phyloP scores from a whole-genome alignment of 495 filamentous ascomycete genomes.

The Pyronema omphalodes region DNA sequence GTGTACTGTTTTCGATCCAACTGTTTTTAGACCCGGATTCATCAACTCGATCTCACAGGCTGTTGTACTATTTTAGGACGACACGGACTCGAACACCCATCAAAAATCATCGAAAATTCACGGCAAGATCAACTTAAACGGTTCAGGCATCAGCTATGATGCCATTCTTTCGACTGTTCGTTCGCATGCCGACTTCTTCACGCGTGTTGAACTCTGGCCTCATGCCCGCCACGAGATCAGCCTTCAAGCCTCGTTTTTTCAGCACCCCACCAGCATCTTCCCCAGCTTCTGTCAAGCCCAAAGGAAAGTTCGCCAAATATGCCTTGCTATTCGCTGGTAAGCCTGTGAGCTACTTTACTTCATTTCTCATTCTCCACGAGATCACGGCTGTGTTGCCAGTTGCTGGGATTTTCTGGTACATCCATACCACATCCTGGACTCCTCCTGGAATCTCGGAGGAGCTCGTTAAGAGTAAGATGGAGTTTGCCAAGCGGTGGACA shows the following conservation, averaged over 20 bases:
- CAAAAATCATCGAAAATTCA: no score
- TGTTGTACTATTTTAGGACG: no score
- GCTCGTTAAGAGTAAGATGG: constrained; percentile 13
- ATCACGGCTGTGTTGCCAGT: constrained; percentile 70
- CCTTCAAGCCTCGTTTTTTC: not conserved
- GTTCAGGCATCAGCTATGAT: no score
- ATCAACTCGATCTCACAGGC: no score
- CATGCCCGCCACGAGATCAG: no score
- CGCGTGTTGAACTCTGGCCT: no score
- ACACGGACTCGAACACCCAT: no score
- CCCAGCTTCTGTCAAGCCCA: constrained; percentile 22
- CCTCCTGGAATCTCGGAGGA: constrained; percentile 15
- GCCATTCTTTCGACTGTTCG: no score
- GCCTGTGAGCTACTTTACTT: constrained; percentile 61
- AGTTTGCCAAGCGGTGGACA: constrained; percentile 4
- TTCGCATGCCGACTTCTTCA: not conserved
- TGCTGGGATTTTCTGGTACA: constrained; percentile 49
- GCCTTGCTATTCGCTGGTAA: constrained; percentile 49
- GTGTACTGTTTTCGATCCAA: no score
- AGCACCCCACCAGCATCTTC: not conserved
- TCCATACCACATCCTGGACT: constrained; percentile 42
- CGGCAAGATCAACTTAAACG: no score
- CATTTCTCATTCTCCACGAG: constrained; percentile 85
- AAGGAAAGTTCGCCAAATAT: constrained; percentile 43
- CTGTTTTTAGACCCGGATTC: no score